phyloP scores from a whole-genome alignment of 2,329 filamentous ascomycete species.

The Tolypocladium guangdongense region DNA sequence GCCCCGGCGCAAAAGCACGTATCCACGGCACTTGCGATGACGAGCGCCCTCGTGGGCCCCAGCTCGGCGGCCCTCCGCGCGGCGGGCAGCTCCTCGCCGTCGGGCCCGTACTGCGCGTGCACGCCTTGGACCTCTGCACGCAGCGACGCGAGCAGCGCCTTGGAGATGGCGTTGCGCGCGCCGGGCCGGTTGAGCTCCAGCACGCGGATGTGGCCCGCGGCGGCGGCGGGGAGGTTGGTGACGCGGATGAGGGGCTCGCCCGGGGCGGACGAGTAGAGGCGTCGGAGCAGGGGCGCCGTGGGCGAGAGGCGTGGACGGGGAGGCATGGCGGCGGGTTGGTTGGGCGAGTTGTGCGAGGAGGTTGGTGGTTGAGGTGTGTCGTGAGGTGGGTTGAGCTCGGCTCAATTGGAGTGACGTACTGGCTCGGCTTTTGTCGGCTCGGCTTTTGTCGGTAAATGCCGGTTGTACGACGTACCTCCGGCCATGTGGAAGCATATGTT shows the following conservation, averaged over 20 bases:
- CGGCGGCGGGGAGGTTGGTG: slow-evolving; percentile 64
- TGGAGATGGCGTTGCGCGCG: slow-evolving; percentile 86
- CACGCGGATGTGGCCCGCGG: slow-evolving; percentile 75
- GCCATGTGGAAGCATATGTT: too few species aligned
- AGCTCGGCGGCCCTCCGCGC: slow-evolving; percentile 27
- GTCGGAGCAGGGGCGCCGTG: slow-evolving; percentile 12
- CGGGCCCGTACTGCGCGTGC: slow-evolving; percentile 46
- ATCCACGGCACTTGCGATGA: slow-evolving; percentile 79
- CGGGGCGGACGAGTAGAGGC: slow-evolving; percentile 27
- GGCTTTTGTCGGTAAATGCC: background rate
- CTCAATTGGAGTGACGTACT: background rate
- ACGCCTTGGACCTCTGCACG: slow-evolving; percentile 63
- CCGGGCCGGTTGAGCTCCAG: slow-evolving; percentile 77
- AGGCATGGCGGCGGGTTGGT: slow-evolving; percentile 14
- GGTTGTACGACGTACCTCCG: too few species aligned
- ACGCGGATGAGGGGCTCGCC: slow-evolving; percentile 52
- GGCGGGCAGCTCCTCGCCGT: slow-evolving; percentile 39
- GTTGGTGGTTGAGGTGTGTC: slow-evolving; percentile 1
- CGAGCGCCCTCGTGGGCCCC: slow-evolving; percentile 63
- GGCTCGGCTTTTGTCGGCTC: background rate
- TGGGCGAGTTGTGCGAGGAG: background rate
- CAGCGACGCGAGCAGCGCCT: slow-evolving; percentile 61
- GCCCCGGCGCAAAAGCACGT: slow-evolving; percentile 87
- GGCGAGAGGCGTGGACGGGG: slow-evolving; percentile 15
- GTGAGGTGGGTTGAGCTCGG: background rate